A percentile compares a stretch with the other conserved stretches of the same genome.
Conservation (phyloP, 2,329 filamentous ascomycete species). For the Sordariomycetes sp. region DNA sequence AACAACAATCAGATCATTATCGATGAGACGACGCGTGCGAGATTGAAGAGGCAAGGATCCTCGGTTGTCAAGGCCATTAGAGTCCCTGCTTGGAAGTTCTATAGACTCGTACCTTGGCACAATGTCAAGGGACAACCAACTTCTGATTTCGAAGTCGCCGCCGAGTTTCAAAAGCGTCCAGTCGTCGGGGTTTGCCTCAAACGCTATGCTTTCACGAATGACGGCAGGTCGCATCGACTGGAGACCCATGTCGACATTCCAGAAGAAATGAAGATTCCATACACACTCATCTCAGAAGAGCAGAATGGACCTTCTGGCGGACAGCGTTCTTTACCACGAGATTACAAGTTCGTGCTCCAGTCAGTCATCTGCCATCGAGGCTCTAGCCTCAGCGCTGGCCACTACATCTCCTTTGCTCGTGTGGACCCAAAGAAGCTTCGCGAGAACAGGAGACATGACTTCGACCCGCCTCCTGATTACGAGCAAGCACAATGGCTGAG, state of each 20-base stretch:
- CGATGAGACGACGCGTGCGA: no score
- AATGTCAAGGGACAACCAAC: no score
- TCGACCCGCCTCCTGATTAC: constrained; percentile 54
- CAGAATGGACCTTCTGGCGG: no score
- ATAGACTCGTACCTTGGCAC: constrained; percentile 61
- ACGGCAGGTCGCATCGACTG: constrained; percentile 60
- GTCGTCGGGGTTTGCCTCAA: constrained; percentile 91
- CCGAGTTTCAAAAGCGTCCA: constrained; percentile 76
- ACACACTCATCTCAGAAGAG: no score
- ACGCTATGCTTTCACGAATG: constrained; percentile 64
- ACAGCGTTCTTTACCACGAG: no score
- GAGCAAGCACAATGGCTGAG: constrained; percentile 75
- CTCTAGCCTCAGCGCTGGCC: constrained; percentile 74
- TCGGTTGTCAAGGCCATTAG: constrained; percentile 69
- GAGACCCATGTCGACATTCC: constrained; percentile 89
- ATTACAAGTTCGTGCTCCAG: constrained; percentile 88
- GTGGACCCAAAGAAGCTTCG: constrained; percentile 57
- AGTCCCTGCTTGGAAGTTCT: constrained; percentile 97
- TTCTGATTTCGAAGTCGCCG: constrained; percentile 81
- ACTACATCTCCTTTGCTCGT: constrained; percentile 81
- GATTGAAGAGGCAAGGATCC: constrained; percentile 34
- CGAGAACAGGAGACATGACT: constrained; percentile 46
- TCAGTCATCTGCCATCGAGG: constrained; percentile 90
- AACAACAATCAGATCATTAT: no score
- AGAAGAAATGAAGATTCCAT: constrained; percentile 67